Evolutionary conservation across 2,329 filamentous ascomycete genomes (phyloP).

Genomic region (Lithohypha guttulata): DNA sequence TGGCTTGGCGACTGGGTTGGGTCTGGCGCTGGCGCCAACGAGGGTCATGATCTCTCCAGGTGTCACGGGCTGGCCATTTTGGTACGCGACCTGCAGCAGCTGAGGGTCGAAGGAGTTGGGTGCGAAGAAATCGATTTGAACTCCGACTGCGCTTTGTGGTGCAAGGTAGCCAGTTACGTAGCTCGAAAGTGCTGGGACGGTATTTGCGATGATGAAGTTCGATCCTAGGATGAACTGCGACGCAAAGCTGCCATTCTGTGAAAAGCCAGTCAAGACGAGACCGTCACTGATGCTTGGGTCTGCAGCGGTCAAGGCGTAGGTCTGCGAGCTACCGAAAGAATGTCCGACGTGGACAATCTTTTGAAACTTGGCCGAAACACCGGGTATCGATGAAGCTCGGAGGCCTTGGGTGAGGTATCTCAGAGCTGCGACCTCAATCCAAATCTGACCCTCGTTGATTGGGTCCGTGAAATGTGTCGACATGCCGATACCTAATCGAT

Average conservation of each 20-base stretch:
- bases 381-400: slow-evolving; percentile 36
- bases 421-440: slow-evolving; percentile 49
- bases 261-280: slow-evolving; percentile 52
- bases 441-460: slow-evolving; percentile 48
- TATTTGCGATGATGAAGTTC: slow-evolving; percentile 14
- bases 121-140: slow-evolving; percentile 34
- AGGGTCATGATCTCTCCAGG: slow-evolving; percentile 50
- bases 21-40: slow-evolving; percentile 27
- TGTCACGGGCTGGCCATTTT: slow-evolving; percentile 46
- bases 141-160: slow-evolving; percentile 41
- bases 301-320: slow-evolving; percentile 43
- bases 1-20: slow-evolving; percentile 39
- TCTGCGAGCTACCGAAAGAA: slow-evolving; percentile 51
- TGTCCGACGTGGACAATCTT: slow-evolving; percentile 50
- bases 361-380: slow-evolving; percentile 28
- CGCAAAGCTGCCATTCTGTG: slow-evolving; percentile 38
- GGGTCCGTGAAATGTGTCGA: slow-evolving; percentile 48
- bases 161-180: slow-evolving; percentile 43
- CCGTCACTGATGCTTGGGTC: slow-evolving; percentile 40
- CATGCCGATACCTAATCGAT: slow-evolving; percentile 51
- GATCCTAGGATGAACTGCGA: slow-evolving; percentile 21
- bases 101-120: slow-evolving; percentile 46
- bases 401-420: slow-evolving; percentile 42
- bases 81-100: slow-evolving; percentile 38
- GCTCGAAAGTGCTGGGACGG: slow-evolving; percentile 32